Conservation (phyloP, 2,329 filamentous ascomycete genomes). For the Bretziella fagacearum region DNA sequence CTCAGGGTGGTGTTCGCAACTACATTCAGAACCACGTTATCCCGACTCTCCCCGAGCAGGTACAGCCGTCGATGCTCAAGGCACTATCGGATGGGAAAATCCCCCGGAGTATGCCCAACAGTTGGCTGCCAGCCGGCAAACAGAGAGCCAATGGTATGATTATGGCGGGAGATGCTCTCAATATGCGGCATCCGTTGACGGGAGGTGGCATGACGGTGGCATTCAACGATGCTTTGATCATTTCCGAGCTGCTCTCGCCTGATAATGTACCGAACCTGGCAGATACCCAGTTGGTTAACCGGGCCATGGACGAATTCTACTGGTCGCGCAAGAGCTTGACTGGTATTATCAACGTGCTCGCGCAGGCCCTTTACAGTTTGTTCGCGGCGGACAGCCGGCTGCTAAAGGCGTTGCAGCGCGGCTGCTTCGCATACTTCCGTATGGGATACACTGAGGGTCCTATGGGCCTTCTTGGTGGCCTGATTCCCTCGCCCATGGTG, state of each 20-base stretch:
- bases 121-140: slow-evolving; percentile 62
- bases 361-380: slow-evolving; percentile 77
- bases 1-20: slow-evolving; percentile 65
- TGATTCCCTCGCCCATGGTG: slow-evolving; percentile 59
- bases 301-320: slow-evolving; percentile 61
- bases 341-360: slow-evolving; percentile 92
- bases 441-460: slow-evolving; percentile 60
- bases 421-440: slow-evolving; percentile 88
- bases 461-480: slow-evolving; percentile 61
- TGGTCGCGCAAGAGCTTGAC: slow-evolving; percentile 71
- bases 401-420: slow-evolving; percentile 64
- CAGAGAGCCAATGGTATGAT: slow-evolving; percentile 48
- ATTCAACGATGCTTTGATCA: slow-evolving; percentile 73
- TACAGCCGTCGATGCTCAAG: slow-evolving; percentile 55
- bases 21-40: slow-evolving; percentile 70
- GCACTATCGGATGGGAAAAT: slow-evolving; percentile 67
- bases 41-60: slow-evolving; percentile 53
- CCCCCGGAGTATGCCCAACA: slow-evolving; percentile 81
- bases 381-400: slow-evolving; percentile 73
- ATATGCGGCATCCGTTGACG: slow-evolving; percentile 97
- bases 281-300: slow-evolving; percentile 47
- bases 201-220: slow-evolving; percentile 97
- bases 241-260: slow-evolving; percentile 58
- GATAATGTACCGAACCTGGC: slow-evolving; percentile 49
- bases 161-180: slow-evolving; percentile 83